These are phyloP conservation scores for Syzygium grande DNA, from an alignment of 345 rosid species.

Conservation along the genomic window DNA sequence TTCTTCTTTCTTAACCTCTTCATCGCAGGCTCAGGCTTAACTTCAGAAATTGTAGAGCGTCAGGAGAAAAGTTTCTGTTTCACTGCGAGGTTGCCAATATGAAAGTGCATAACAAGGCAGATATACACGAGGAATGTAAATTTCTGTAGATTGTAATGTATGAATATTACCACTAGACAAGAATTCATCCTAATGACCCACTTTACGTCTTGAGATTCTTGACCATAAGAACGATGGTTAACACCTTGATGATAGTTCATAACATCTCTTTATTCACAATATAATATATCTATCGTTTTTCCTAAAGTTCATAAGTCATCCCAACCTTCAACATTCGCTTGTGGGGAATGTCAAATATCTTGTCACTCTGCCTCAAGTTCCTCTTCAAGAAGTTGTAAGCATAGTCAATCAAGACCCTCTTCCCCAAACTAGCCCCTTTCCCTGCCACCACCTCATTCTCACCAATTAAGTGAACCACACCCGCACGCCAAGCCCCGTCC, in stretches of 20 bases:
- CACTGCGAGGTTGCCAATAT: not conserved
- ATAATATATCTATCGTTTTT: not conserved
- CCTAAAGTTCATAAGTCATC: conserved; percentile 42
- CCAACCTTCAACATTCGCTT: conserved; percentile 48
- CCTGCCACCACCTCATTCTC: conserved; percentile 32
- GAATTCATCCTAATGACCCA: not conserved
- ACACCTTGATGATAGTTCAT: not conserved
- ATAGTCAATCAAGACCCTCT: conserved; percentile 31
- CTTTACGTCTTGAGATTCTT: not conserved
- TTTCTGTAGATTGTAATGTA: not conserved
- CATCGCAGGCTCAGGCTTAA: not conserved
- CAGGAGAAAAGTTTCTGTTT: not conserved
- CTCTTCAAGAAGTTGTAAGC: conserved; percentile 36
- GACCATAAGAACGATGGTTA: not conserved
- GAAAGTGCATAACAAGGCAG: not conserved
- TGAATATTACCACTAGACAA: not conserved
- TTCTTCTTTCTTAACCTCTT: not conserved
- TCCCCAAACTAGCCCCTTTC: conserved; percentile 20
- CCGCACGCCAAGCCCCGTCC: conserved; percentile 24
- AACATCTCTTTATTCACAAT: not conserved
- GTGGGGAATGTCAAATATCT: conserved; percentile 36
- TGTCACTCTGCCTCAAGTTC: conserved; percentile 25
- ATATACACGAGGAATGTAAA: not conserved
- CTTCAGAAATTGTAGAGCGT: not conserved
- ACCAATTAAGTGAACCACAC: conserved; percentile 42